A percentile compares a stretch with the other conserved stretches of the same genome.
Conservation (phyloP, 139 green algal species). For the Limnomonas spitsbergensis region DNA sequence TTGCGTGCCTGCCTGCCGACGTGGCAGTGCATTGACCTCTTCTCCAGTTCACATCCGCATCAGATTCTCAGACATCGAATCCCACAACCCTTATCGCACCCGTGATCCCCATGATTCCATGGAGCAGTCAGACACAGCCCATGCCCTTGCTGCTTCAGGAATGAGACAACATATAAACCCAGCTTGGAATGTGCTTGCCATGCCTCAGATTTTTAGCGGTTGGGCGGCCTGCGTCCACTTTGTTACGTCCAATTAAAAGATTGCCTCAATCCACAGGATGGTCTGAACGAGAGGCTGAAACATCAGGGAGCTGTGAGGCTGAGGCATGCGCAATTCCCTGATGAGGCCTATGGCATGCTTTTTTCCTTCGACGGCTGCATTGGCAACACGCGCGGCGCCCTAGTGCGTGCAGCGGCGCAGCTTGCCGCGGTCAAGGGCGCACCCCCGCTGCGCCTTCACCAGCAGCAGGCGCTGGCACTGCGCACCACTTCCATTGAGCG, state of each 20-base stretch:
- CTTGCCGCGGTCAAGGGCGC: not conserved
- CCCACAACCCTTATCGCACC: too few species aligned
- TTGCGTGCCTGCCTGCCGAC: too few species aligned
- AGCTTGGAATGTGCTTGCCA: too few species aligned
- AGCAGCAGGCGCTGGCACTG: constrained; percentile 3
- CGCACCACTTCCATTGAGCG: constrained; percentile 11
- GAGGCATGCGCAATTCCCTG: not conserved
- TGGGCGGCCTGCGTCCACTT: too few species aligned
- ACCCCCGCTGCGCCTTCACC: not conserved
- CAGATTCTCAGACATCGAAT: too few species aligned
- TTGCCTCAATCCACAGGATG: not conserved
- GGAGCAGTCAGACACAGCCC: too few species aligned
- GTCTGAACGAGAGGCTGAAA: not conserved
- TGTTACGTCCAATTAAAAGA: not conserved
- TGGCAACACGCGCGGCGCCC: constrained; percentile 7
- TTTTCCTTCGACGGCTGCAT: constrained; percentile 15
- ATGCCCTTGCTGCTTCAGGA: too few species aligned
- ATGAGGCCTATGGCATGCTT: constrained; percentile 23
- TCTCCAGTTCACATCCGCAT: too few species aligned
- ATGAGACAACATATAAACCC: too few species aligned
- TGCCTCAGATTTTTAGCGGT: too few species aligned
- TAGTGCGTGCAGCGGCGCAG: not conserved
- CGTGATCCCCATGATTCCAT: too few species aligned
- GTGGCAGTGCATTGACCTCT: too few species aligned
- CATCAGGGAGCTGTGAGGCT: not conserved